These are phyloP conservation scores for Haplosporangium gracile DNA, from an alignment of 192 early-diverging fungal genomes.

Conservation along the genomic window DNA sequence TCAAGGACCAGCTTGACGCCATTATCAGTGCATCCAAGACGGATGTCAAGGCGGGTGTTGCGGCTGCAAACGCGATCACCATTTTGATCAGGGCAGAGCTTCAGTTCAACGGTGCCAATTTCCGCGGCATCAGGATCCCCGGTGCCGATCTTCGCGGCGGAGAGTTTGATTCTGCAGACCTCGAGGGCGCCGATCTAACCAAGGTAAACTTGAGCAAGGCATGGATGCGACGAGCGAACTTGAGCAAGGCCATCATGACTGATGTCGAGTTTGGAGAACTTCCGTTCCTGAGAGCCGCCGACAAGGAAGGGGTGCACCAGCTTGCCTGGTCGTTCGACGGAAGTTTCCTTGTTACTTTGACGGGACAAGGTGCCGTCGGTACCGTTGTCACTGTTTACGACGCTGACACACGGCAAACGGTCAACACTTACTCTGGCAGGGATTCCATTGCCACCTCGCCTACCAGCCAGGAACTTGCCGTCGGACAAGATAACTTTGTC, in stretches of 20 bases:
- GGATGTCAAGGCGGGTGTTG: neutral
- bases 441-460: neutral
- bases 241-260: constrained; percentile 10
- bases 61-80: constrained; percentile 15
- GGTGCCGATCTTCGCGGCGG: constrained; percentile 14
- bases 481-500: neutral
- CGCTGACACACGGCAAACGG: neutral
- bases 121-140: constrained; percentile 14
- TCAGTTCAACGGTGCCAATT: constrained; percentile 3
- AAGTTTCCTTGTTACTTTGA: neutral
- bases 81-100: constrained; percentile 2
- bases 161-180: constrained; percentile 10
- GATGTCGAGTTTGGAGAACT: constrained; percentile 13
- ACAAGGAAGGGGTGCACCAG: neutral
- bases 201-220: constrained; percentile 1
- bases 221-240: constrained; percentile 7
- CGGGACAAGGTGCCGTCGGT: neutral
- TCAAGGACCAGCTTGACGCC: neutral
- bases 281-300: neutral
- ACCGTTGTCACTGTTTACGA: neutral
- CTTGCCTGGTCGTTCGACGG: neutral
- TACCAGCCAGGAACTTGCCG: neutral
- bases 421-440: neutral
- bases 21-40: neutral
- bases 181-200: constrained; percentile 13